Percentiles rank a stretch among this genome's conserved stretches.
Conservation (phyloP, 2,329 filamentous ascomycete genomes). For the Fusarium sp. region DNA sequence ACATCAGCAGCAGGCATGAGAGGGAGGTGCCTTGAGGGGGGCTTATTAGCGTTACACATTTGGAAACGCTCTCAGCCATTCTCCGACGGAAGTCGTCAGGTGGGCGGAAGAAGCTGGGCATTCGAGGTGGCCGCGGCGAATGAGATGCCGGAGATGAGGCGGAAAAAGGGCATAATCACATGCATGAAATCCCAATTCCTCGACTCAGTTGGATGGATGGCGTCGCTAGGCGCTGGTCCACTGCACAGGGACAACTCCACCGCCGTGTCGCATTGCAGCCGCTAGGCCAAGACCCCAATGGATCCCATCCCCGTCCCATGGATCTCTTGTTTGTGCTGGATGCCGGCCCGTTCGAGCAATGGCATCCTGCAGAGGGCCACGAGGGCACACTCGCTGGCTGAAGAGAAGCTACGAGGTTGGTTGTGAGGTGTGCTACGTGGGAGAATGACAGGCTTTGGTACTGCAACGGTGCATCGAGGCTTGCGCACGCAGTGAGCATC, state of each 20-base stretch:
- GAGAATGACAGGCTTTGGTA: constrained; percentile 1
- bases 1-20: not conserved
- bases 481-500: not conserved
- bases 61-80: constrained; percentile 3
- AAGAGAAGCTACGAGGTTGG: constrained; percentile 15
- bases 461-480: not conserved
- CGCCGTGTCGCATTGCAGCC: constrained; percentile 18
- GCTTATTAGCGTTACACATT: not conserved
- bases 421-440: constrained; percentile 13
- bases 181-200: constrained; percentile 4
- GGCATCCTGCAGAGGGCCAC: constrained; percentile 32
- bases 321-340: not conserved
- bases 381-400: constrained; percentile 20
- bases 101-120: not conserved
- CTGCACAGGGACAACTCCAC: constrained; percentile 1
- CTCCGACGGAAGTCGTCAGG: constrained; percentile 1
- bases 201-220: constrained; percentile 8
- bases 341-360: constrained; percentile 29
- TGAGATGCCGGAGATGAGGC: not conserved
- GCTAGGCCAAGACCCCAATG: constrained; percentile 7
- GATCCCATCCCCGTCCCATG: constrained; percentile 4
- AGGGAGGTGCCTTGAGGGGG: not conserved
- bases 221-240: constrained; percentile 4
- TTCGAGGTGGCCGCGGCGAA: not conserved
- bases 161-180: constrained; percentile 13